These are phyloP conservation scores for Gentiana dahurica DNA, from an alignment of 257 asterid species.

Conservation along the genomic window DNA sequence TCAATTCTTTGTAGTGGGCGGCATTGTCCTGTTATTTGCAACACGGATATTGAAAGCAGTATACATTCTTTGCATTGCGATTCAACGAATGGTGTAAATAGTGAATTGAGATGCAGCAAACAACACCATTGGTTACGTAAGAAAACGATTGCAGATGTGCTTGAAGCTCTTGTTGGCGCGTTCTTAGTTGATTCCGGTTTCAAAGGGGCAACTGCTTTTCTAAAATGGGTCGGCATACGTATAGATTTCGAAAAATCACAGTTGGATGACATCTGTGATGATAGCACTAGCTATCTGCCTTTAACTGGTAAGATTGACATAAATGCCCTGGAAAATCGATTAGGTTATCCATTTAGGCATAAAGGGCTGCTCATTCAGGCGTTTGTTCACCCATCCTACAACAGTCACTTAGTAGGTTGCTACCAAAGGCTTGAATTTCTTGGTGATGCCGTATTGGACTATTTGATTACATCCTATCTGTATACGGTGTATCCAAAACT, in stretches of 20 bases:
- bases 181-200: slow-evolving; percentile 87
- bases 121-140: slow-evolving; percentile 77
- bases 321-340: slow-evolving; percentile 39
- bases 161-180: slow-evolving; percentile 93
- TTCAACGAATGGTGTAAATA: slow-evolving; percentile 21
- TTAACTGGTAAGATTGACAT: slow-evolving; percentile 48
- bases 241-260: slow-evolving; percentile 40
- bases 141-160: slow-evolving; percentile 86
- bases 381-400: slow-evolving; percentile 85
- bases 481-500: slow-evolving; percentile 72
- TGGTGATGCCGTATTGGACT: slow-evolving; percentile 98
- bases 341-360: slow-evolving; percentile 48
- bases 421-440: slow-evolving; percentile 97
- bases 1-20: slow-evolving; percentile 70
- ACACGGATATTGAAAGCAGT: slow-evolving; percentile 38
- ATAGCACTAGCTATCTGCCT: slow-evolving; percentile 51
- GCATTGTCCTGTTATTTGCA: slow-evolving; percentile 60
- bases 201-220: slow-evolving; percentile 79
- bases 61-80: slow-evolving; percentile 37
- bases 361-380: slow-evolving; percentile 96
- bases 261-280: slow-evolving; percentile 39
- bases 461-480: slow-evolving; percentile 85
- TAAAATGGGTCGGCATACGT: slow-evolving; percentile 74
- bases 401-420: slow-evolving; percentile 74
- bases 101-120: slow-evolving; percentile 66